Base-by-base conservation (phyloP, 2,329 filamentous ascomycete species). In the Penicillium psychrosexuale region DNA sequence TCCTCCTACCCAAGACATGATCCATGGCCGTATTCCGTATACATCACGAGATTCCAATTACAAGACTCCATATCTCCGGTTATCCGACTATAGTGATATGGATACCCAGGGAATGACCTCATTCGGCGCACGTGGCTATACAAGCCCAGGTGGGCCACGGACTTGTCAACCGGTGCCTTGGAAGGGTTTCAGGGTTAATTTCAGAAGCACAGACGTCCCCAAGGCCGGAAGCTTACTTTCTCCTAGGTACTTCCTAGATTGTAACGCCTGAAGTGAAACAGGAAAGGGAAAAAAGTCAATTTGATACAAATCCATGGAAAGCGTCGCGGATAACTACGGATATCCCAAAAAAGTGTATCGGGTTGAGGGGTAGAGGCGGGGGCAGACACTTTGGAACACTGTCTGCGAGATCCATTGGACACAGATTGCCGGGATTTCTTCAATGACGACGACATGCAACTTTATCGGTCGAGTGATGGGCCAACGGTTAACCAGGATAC, bases 91-190 rank as follows among this genome's bases (percentile, higher is more conserved):
- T 15, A 30, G 24, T 11, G n/a, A 22, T 27, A 15, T 24, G 22
- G 22, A 24, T 47, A 9, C 15, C 28, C 47, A 31, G 31, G 6
- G 27, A 31, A 51, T 55, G 47, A 55, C 52, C 47, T 55, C 52
- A 45, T 51, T 22, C 5, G 9, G 34, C 15, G 33, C 47, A 55
- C 52, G 52, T 55, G 52, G 52, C 39, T 39, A 24, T 11, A n/a
- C 5, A n/a, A 33, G 28, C 42, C 17, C 31, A 19, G 28, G 42
- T 17, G 31, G 42, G 43, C 17, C 43, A 34, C 43, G 24, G n/a
- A 33, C 8, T 15, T n/a, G 30, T 17, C 28, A 33, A 33, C 8
- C 12, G 13, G 42, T 45, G 15, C 43, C 43, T 24, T 33, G 8
- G 8, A 45, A 34, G 42, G 42, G 17, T 33, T 22, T 8, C 17